Conservation (phyloP, 176 grass and related monocot genomes). For the Aegilops longissima region DNA sequence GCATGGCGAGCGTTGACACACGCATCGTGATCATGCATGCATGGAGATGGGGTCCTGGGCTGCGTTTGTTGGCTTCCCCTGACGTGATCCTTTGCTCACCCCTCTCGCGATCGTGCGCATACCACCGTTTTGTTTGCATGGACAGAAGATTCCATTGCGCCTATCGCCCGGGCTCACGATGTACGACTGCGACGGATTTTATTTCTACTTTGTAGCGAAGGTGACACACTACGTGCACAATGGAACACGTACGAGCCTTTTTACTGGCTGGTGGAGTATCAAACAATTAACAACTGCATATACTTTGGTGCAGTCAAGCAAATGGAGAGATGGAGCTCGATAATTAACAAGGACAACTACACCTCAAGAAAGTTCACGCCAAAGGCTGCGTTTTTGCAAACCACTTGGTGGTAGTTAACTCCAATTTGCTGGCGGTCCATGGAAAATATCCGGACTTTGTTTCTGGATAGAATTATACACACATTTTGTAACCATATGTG, state of each 20-base stretch:
- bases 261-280: neutral
- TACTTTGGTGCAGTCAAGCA: neutral
- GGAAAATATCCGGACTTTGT: no score
- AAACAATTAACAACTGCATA: neutral
- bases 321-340: neutral
- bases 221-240: neutral
- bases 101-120: constrained; percentile 28
- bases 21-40: neutral
- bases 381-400: neutral
- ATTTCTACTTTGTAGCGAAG: neutral
- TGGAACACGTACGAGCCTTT: neutral
- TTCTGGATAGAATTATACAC: no score
- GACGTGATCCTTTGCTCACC: constrained; percentile 8
- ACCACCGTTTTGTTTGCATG: neutral
- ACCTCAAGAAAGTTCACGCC: neutral
- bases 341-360: neutral
- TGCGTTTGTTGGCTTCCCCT: neutral
- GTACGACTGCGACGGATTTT: neutral
- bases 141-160: neutral
- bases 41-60: neutral
- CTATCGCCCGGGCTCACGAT: neutral
- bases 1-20: neutral
- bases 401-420: no score
- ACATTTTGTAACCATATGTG: no score
- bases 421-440: no score